These are phyloP conservation scores for Ceratocystis albifundus DNA, from an alignment of 2,329 filamentous ascomycete species.

Conservation along the genomic window DNA sequence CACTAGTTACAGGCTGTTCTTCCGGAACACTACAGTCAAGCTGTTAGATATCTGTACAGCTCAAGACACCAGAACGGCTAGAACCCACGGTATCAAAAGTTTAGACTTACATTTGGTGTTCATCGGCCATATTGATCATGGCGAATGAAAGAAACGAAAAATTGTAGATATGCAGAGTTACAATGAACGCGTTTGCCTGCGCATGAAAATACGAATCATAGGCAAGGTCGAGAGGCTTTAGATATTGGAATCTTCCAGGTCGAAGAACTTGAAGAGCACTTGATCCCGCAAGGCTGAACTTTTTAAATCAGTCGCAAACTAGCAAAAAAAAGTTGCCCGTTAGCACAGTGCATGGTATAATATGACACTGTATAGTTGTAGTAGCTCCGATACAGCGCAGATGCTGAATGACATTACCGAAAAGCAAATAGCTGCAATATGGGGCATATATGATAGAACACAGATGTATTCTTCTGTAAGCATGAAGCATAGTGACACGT, in stretches of 20 bases:
- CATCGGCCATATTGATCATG: neutral
- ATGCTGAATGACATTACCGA: no score
- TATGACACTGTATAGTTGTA: accelerated
- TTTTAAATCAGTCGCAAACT: neutral
- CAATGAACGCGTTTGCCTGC: no score
- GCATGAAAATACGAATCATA: no score
- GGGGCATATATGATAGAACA: neutral
- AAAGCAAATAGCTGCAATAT: no score
- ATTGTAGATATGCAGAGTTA: no score
- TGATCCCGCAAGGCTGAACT: neutral
- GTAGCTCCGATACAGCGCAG: neutral
- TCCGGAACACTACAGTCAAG: neutral
- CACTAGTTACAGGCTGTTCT: neutral
- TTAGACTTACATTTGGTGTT: neutral
- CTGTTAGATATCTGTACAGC: neutral
- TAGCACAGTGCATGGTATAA: neutral
- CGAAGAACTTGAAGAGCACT: neutral
- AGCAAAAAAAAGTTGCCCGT: neutral
- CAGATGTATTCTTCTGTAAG: no score
- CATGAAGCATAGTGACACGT: neutral
- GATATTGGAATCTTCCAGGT: neutral
- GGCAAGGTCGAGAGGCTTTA: neutral
- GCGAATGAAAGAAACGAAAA: neutral
- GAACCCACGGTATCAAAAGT: neutral
- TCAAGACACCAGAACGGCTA: neutral